phyloP scores from a whole-genome alignment of 139 green algal genomes.

The Chara braunii region DNA sequence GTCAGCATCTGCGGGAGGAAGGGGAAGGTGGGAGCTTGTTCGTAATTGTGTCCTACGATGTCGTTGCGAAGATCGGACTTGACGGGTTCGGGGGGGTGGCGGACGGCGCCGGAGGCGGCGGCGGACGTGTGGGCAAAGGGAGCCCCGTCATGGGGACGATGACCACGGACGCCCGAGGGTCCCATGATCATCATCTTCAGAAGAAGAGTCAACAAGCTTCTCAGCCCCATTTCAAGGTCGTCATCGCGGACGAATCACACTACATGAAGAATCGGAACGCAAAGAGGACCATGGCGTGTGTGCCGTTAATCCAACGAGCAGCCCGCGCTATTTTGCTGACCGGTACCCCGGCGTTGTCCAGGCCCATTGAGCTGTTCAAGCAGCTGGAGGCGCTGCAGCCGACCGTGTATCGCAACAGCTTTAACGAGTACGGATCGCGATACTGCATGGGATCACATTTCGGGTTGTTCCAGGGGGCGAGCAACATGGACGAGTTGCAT shows the following conservation, averaged over 20 bases:
- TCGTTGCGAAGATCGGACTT: too few species aligned
- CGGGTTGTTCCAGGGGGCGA: slow-evolving; percentile 17
- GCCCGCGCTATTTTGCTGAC: slow-evolving; percentile 46
- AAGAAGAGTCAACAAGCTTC: too few species aligned
- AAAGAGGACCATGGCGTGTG: slow-evolving; percentile 37
- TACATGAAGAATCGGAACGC: slow-evolving; percentile 48
- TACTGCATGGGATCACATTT: slow-evolving; percentile 39
- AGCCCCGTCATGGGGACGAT: too few species aligned
- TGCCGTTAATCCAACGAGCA: slow-evolving; percentile 35
- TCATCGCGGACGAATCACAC: slow-evolving; percentile 50
- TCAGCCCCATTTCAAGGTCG: slow-evolving; percentile 37
- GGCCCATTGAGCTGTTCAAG: slow-evolving; percentile 45
- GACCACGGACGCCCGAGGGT: too few species aligned
- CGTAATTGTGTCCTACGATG: too few species aligned
- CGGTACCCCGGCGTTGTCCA: slow-evolving; percentile 43
- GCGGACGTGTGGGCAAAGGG: too few species aligned
- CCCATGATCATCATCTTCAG: too few species aligned
- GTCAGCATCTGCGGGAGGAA: too few species aligned
- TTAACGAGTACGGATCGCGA: slow-evolving; percentile 33
- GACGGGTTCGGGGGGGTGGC: too few species aligned
- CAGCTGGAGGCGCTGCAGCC: slow-evolving; percentile 36
- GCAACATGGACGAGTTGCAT: slow-evolving; percentile 66
- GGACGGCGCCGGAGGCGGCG: too few species aligned
- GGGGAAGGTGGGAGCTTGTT: too few species aligned
- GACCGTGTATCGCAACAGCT: slow-evolving; percentile 22